phyloP scores from a whole-genome alignment of 2,329 filamentous ascomycete species.

The Fusarium nygamai region DNA sequence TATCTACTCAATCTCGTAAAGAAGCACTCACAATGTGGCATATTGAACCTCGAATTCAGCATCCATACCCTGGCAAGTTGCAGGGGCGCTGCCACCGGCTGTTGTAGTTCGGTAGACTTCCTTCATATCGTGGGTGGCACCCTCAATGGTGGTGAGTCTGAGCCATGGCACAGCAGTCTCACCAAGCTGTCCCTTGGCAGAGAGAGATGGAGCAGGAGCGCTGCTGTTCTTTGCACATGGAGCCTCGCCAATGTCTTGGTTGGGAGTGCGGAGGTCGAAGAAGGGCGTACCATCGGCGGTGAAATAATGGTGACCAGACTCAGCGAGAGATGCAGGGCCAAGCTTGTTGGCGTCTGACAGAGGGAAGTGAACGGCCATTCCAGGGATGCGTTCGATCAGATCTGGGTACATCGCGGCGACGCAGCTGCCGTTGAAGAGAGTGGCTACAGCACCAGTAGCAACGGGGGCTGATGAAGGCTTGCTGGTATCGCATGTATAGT shows the following conservation, averaged over 20 bases:
- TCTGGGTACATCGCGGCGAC: conserved; percentile 75
- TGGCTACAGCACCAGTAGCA: conserved; percentile 78
- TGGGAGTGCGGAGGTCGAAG: conserved; percentile 77
- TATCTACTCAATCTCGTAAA: background rate
- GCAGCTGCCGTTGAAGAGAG: conserved; percentile 89
- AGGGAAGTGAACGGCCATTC: conserved; percentile 74
- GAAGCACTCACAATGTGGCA: conserved; percentile 78
- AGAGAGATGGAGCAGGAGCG: conserved; percentile 69
- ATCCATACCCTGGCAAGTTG: conserved; percentile 73
- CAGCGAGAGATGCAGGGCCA: conserved; percentile 67
- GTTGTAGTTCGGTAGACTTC: conserved; percentile 88
- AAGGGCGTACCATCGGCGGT: conserved; percentile 73
- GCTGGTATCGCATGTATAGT: conserved; percentile 83
- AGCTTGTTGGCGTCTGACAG: conserved; percentile 56
- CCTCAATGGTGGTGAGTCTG: conserved; percentile 66
- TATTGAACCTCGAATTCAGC: conserved; percentile 80
- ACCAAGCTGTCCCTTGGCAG: conserved; percentile 68
- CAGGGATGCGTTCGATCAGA: conserved; percentile 71
- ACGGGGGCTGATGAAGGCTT: conserved; percentile 70
- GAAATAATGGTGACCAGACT: conserved; percentile 88
- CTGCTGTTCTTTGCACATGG: conserved; percentile 70
- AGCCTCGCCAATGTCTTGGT: conserved; percentile 65
- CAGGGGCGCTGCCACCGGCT: conserved; percentile 80
- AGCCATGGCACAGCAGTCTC: conserved; percentile 83
- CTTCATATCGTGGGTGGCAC: conserved; percentile 70